Conservation (phyloP, 2,329 filamentous ascomycete species). For the Hirsutella minnesotensis region DNA sequence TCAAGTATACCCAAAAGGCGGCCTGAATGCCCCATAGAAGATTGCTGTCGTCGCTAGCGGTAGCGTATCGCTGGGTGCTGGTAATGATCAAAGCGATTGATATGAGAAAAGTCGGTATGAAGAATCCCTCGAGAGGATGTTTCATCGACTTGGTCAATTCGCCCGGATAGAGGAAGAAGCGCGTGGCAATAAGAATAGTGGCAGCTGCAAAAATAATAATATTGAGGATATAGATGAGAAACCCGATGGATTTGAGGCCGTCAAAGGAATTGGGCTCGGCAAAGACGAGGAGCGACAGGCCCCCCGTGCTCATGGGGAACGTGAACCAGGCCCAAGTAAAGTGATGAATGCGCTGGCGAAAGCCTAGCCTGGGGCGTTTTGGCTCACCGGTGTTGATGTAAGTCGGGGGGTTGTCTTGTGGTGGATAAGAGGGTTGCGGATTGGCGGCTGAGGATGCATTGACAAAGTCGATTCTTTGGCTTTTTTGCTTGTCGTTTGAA, state of each 20-base stretch:
- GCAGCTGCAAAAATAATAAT: constrained; percentile 50
- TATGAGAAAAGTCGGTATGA: constrained; percentile 62
- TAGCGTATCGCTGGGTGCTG: constrained; percentile 53
- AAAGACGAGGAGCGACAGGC: constrained; percentile 51
- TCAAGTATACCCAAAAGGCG: constrained; percentile 60
- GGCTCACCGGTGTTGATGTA: constrained; percentile 11
- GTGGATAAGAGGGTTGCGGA: background rate
- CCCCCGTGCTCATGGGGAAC: constrained; percentile 63
- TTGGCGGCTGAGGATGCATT: background rate
- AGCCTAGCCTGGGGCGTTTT: constrained; percentile 18
- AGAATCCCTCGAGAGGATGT: constrained; percentile 57
- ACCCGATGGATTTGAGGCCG: constrained; percentile 51
- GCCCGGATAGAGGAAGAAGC: constrained; percentile 49
- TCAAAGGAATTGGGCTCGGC: constrained; percentile 52
- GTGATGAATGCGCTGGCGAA: constrained; percentile 38
- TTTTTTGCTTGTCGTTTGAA: background rate
- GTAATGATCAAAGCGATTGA: constrained; percentile 56
- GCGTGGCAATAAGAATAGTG: constrained; percentile 37
- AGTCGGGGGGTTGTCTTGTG: background rate
- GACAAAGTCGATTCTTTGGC: too few species aligned
- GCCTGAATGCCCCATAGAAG: constrained; percentile 48
- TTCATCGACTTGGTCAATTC: constrained; percentile 43
- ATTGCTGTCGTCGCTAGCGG: constrained; percentile 39
- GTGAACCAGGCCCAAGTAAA: constrained; percentile 68
- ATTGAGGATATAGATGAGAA: constrained; percentile 57